These are phyloP conservation scores for Neophaeococcomyces aloes DNA, from an alignment of 2,329 filamentous ascomycete genomes.

Conservation along the genomic window DNA sequence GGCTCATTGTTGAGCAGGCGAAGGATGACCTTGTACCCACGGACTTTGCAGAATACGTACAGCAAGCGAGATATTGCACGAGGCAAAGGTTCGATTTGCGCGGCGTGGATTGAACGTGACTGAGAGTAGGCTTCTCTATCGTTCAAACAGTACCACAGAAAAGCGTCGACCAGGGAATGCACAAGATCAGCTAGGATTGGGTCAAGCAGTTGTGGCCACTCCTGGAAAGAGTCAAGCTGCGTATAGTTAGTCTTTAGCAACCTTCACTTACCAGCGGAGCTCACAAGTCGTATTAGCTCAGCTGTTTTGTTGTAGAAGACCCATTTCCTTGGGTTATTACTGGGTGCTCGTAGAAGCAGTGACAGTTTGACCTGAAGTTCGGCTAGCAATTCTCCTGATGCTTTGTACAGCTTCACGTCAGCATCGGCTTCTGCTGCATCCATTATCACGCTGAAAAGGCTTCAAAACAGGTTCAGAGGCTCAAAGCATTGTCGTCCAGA, in stretches of 20 bases:
- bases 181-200: slow-evolving; percentile 67
- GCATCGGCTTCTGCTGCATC: slow-evolving; percentile 33
- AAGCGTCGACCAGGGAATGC: slow-evolving; percentile 62
- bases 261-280: neutral
- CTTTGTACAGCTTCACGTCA: slow-evolving; percentile 38
- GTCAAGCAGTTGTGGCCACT: slow-evolving; percentile 87
- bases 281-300: slow-evolving; percentile 17
- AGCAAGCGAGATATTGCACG: slow-evolving; percentile 67
- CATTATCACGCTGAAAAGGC: slow-evolving; percentile 24
- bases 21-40: slow-evolving; percentile 84
- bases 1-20: slow-evolving; percentile 87
- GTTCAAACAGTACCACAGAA: slow-evolving; percentile 52
- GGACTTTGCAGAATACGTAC: slow-evolving; percentile 87
- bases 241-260: slow-evolving; percentile 8
- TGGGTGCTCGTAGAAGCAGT: slow-evolving; percentile 24
- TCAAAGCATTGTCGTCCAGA: too few species aligned
- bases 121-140: slow-evolving; percentile 34
- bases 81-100: slow-evolving; percentile 42
- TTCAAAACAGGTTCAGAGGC: neutral
- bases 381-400: slow-evolving; percentile 33
- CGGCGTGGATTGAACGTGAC: slow-evolving; percentile 24
- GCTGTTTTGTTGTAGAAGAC: slow-evolving; percentile 3
- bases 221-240: slow-evolving; percentile 78
- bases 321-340: neutral
- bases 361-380: slow-evolving; percentile 35